Percentiles rank a stretch among this genome's conserved stretches.
phyloP scores from a whole-genome alignment of 2,329 filamentous ascomycete species.

The Akanthomyces uredinophilus region DNA sequence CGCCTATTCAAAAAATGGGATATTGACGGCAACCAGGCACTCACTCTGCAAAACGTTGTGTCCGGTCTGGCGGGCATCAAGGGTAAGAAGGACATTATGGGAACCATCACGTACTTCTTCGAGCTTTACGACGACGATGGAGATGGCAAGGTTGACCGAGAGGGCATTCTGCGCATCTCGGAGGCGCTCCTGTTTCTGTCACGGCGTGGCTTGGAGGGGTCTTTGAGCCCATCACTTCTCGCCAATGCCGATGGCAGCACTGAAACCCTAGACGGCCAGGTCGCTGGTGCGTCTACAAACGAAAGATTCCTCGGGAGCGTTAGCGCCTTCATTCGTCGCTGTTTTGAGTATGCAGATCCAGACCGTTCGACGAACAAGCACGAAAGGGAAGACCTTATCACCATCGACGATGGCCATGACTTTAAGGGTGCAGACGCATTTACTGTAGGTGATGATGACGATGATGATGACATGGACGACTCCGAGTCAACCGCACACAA shows the following conservation, averaged over 20 bases:
- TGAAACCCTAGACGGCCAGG: constrained; percentile 31
- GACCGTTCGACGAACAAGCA: constrained; percentile 64
- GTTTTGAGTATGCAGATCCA: constrained; percentile 97
- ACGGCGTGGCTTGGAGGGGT: constrained; percentile 75
- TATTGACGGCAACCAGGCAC: constrained; percentile 64
- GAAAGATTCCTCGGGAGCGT: constrained; percentile 90
- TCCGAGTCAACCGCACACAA: constrained; percentile 30
- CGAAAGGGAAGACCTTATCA: constrained; percentile 24
- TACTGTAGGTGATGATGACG: constrained; percentile 69
- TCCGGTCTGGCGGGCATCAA: constrained; percentile 87
- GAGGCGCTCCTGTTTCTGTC: constrained; percentile 92
- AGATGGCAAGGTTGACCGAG: constrained; percentile 87
- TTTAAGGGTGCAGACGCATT: constrained; percentile 49
- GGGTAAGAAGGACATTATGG: constrained; percentile 93
- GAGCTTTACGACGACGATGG: constrained; percentile 91
- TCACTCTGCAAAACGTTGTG: constrained; percentile 89
- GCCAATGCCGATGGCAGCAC: constrained; percentile 48
- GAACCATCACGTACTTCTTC: constrained; percentile 95
- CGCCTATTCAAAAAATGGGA: constrained; percentile 89
- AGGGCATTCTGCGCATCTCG: constrained; percentile 91
- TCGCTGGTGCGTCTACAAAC: constrained; percentile 60
- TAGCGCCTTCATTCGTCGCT: constrained; percentile 90
- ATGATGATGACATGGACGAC: constrained; percentile 43
- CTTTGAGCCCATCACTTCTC: constrained; percentile 45
- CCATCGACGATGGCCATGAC: constrained; percentile 24